phyloP scores from a whole-genome alignment of 139 green algal species.

The Chlorella sp. region DNA sequence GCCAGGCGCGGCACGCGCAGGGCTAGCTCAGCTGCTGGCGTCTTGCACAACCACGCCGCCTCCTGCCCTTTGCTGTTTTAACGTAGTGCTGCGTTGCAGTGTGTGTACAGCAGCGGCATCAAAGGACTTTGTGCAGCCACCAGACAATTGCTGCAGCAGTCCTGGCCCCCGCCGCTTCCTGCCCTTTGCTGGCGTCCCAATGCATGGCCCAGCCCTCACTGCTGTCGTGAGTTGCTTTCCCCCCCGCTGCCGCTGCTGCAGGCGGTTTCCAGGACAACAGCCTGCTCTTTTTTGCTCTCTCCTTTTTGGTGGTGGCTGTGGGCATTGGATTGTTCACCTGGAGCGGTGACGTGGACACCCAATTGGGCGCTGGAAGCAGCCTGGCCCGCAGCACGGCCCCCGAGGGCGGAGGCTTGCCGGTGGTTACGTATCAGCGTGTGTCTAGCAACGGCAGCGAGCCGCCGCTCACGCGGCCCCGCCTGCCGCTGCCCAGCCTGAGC shows the following conservation, averaged over 20 bases:
- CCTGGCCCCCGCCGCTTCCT: background rate
- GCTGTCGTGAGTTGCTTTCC: too few relatives aligned
- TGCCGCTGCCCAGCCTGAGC: constrained; percentile 4
- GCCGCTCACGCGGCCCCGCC: background rate
- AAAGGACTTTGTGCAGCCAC: too few relatives aligned
- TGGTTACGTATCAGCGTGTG: background rate
- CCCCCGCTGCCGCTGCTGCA: background rate
- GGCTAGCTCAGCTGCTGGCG: too few relatives aligned
- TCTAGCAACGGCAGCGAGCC: background rate
- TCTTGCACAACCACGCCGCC: too few relatives aligned
- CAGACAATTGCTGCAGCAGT: too few relatives aligned
- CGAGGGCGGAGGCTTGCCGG: background rate
- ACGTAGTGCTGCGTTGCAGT: too few relatives aligned
- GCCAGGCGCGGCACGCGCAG: too few relatives aligned
- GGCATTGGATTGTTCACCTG: constrained; percentile 40
- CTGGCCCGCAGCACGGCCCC: background rate
- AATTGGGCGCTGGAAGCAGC: constrained; percentile 1
- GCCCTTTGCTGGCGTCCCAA: background rate
- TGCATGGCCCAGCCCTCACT: too few relatives aligned
- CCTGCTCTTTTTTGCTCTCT: constrained; percentile 26
- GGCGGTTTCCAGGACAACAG: constrained; percentile 30
- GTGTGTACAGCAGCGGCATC: too few relatives aligned
- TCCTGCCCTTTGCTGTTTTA: too few relatives aligned
- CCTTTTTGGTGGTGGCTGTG: constrained; percentile 32
- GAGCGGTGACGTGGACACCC: constrained; percentile 24